Evolutionary conservation across 495 filamentous ascomycete species (phyloP).

Genomic region (Cercophora newfieldiana): DNA sequence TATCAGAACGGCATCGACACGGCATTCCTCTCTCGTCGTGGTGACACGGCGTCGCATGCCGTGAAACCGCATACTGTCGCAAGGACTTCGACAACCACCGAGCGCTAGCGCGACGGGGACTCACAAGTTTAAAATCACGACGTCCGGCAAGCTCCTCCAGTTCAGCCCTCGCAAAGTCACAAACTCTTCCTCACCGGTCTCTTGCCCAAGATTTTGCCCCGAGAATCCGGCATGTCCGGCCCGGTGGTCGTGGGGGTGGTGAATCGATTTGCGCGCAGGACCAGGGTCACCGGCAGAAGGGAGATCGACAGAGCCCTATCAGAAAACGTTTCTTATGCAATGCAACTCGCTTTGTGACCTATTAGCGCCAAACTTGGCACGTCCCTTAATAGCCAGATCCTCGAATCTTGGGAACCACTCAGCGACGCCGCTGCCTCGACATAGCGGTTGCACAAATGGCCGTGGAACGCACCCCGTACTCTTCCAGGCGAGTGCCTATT

Average conservation of each 20-base stretch:
- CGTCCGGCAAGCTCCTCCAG: no score
- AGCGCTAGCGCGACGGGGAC: no score
- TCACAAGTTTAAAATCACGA: no score
- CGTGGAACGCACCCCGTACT: no score
- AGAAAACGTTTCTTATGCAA: background rate
- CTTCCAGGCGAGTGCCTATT: background rate
- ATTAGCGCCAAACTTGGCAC: background rate
- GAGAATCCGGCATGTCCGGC: no score
- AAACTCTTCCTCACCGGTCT: no score
- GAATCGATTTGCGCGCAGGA: background rate
- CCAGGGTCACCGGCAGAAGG: background rate
- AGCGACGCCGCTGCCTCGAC: background rate
- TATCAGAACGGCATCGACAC: background rate
- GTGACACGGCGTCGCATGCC: background rate
- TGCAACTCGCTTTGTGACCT: background rate
- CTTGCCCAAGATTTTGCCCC: no score
- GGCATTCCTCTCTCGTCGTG: background rate
- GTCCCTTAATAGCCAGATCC: background rate
- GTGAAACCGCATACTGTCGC: background rate
- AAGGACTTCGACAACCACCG: background rate
- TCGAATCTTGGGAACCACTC: background rate
- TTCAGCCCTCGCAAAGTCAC: no score
- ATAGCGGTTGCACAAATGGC: background rate
- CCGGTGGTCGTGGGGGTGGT: background rate
- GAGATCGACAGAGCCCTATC: background rate